Evolutionary conservation across 1,284 basidiomycete genomes (phyloP), one percentile per base, ranked within the genome.

Genomic region (Leucoagaricus sp.): DNA sequence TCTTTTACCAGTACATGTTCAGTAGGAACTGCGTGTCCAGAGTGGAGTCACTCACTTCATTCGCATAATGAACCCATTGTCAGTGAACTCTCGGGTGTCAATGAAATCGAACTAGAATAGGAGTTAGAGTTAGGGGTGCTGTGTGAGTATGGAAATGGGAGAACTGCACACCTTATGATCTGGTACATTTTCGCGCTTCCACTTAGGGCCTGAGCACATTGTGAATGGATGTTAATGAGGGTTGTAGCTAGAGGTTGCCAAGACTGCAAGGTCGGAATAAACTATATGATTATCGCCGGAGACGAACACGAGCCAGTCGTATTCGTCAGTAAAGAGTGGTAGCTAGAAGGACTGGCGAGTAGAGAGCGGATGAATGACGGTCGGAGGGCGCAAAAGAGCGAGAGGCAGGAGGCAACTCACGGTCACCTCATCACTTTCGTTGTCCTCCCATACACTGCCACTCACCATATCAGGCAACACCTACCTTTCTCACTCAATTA

Each of bases 161-260:
- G 31, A 23, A 38, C 23, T 45, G 59, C 78, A 50, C 61, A 94
- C 95, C 84, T 98, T 99, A 77, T 98, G 96, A 77, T 98, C 96
- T 57, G 92, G 93, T 45, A 99, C 96, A 65, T 92, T 85, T 79
- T 98, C 96, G 69, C 96, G 85, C 79, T 99, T 98, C 96, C 95
- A 98, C 66, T 89, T 84, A 34, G 88, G 82, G 65, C 85, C 88
- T 60, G 81, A 78, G 63, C 93, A 94, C 93, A 74, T 77, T 57
- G 21, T 59, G 36, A 48, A 46, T 31, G 49, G 49, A 29, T 45
- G 54, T 52, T 55, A 56, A 58, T 51, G 58, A 57, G 55, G 51
- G 40, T 42, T 50, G 58, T 63, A 55, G 61, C 61, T 57, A 62
- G 62, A 59, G 49, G 61, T 58, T 53, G 57, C 58, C 57, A 62